These are phyloP conservation scores for Mrakia frigida DNA, from an alignment of 768 basidiomycete species.

Conservation along the genomic window DNA sequence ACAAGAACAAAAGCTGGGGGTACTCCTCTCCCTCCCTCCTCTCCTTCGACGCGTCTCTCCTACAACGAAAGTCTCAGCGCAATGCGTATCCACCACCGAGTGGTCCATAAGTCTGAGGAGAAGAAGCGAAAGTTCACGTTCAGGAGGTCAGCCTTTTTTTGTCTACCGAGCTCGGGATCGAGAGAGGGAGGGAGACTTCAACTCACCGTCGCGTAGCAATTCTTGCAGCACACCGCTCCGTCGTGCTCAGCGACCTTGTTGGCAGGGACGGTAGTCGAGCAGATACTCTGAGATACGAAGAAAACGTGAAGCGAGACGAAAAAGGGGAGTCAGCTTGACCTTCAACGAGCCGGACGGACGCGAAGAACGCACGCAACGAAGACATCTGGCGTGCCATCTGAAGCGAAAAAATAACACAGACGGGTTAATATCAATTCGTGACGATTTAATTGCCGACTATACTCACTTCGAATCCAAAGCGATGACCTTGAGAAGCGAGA, in stretches of 20 bases:
- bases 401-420: neutral
- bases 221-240: slow-evolving; percentile 38
- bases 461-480: slow-evolving; percentile 3
- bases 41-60: neutral
- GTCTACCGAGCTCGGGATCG: neutral
- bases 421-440: slow-evolving; percentile 31
- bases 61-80: neutral
- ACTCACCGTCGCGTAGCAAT: slow-evolving; percentile 42
- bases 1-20: too few relatives aligned
- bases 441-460: slow-evolving; percentile 2
- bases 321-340: slow-evolving; percentile 36
- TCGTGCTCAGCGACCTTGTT: slow-evolving; percentile 41
- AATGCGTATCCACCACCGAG: slow-evolving; percentile 3
- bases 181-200: slow-evolving; percentile 14
- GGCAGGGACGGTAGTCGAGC: slow-evolving; percentile 40
- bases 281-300: neutral
- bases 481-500: slow-evolving; percentile 6
- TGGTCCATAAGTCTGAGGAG: slow-evolving; percentile 2
- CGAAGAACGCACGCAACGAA: slow-evolving; percentile 30
- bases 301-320: too few relatives aligned
- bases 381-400: slow-evolving; percentile 29
- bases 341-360: slow-evolving; percentile 38
- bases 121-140: neutral
- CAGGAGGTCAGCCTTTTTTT: neutral
- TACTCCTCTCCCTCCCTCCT: neutral